Conservation (phyloP, 257 asterid genomes). For the Jaltomata sinuosa region DNA sequence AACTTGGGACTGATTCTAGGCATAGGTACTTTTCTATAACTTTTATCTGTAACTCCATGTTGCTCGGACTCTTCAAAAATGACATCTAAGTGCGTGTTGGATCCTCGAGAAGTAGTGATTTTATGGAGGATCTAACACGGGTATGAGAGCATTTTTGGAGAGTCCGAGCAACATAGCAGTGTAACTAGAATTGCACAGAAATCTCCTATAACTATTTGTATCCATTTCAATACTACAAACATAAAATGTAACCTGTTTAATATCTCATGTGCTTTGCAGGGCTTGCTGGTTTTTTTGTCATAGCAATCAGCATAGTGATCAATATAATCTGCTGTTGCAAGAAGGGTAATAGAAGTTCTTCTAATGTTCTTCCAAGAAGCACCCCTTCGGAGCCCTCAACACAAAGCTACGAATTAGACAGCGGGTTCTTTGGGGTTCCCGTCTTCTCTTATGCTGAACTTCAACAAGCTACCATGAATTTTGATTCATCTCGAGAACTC, state of each 20-base stretch:
- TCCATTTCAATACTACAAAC: not conserved
- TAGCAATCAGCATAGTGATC: not conserved
- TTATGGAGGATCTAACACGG: not conserved
- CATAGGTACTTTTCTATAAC: not conserved
- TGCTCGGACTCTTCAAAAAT: not conserved
- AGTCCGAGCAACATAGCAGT: not conserved
- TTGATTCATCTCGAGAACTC: conserved; percentile 3
- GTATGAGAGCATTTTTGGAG: not conserved
- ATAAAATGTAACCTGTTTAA: not conserved
- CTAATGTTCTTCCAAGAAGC: not conserved
- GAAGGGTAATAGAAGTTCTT: not conserved
- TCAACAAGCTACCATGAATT: conserved; percentile 8
- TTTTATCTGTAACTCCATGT: not conserved
- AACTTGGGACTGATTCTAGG: not conserved
- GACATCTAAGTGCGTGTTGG: too few relatives aligned
- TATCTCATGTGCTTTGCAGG: not conserved
- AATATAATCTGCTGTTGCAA: not conserved
- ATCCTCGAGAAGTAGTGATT: not conserved
- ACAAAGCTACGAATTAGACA: not conserved
- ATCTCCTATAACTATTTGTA: not conserved
- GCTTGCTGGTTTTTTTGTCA: not conserved
- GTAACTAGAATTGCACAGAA: not conserved
- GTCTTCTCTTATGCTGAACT: conserved; percentile 8
- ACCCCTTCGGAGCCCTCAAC: not conserved
- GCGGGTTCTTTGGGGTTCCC: conserved; percentile 1